Percentiles rank a stretch among this genome's conserved stretches.
Conservation (phyloP, 2,329 filamentous ascomycete genomes). For the Beauveria caledonica region DNA sequence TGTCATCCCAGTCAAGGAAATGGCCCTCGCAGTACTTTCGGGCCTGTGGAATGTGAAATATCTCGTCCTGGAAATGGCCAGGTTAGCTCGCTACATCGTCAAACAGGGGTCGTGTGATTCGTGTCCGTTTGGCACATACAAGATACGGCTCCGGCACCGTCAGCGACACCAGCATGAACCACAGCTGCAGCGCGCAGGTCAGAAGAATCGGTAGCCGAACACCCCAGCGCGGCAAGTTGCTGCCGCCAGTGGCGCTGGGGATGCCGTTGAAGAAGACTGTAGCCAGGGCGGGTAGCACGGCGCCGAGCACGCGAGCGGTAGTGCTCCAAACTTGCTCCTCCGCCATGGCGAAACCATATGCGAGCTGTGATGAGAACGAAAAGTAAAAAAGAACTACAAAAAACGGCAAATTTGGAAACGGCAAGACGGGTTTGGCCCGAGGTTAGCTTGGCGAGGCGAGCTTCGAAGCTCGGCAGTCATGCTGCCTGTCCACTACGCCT, state of each 20-base stretch:
- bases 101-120: neutral
- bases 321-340: conserved; percentile 3
- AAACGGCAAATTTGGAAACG: neutral
- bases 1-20: conserved; percentile 82
- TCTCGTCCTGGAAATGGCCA: conserved; percentile 55
- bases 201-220: conserved; percentile 10
- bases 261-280: conserved; percentile 11
- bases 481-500: neutral
- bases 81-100: neutral
- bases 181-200: conserved; percentile 16
- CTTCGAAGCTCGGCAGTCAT: neutral
- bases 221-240: conserved; percentile 10
- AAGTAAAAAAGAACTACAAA: neutral
- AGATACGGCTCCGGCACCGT: conserved; percentile 46
- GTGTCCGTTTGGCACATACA: conserved; percentile 24
- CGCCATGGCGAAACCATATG: neutral
- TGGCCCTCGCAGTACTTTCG: conserved; percentile 73
- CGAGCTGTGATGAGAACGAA: neutral
- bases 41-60: conserved; percentile 86
- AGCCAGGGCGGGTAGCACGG: conserved; percentile 2
- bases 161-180: conserved; percentile 30
- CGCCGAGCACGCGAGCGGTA: neutral
- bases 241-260: conserved; percentile 1
- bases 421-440: neutral
- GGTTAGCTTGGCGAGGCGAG: neutral